phyloP scores from a whole-genome alignment of 345 rosid species.

The Gossypium bickii region DNA sequence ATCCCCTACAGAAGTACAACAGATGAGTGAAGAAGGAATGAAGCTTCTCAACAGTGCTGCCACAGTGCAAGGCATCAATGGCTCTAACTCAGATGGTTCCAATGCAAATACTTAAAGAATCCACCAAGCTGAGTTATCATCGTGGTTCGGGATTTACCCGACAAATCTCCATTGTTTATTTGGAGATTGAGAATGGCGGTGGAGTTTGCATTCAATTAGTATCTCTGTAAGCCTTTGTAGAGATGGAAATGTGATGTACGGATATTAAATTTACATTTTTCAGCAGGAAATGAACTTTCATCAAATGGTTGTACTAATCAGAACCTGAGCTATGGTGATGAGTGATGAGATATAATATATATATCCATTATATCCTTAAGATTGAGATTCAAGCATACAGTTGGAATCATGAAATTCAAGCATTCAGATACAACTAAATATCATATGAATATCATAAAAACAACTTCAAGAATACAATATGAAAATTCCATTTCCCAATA shows the following conservation, averaged over 20 bases:
- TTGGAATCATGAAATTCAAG: not conserved
- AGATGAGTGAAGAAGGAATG: slow-evolving; percentile 99
- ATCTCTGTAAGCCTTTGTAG: not conserved
- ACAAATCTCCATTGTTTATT: not conserved
- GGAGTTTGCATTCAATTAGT: not conserved
- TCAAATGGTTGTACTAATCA: not conserved
- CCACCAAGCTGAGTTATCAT: not conserved
- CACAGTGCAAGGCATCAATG: slow-evolving; percentile 40
- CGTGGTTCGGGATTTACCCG: not conserved
- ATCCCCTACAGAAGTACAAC: slow-evolving; percentile 93
- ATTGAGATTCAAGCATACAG: slow-evolving; percentile 1
- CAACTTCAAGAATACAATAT: slow-evolving; percentile 6
- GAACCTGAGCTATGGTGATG: not conserved
- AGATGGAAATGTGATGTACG: not conserved
- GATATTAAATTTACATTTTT: slow-evolving; percentile 11
- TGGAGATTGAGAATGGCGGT: not conserved
- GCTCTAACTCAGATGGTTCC: slow-evolving; percentile 31
- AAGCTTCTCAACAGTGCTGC: slow-evolving; percentile 86
- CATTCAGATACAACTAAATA: not conserved
- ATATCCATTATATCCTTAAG: not conserved
- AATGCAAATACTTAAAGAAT: slow-evolving; percentile 9
- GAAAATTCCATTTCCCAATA: slow-evolving; percentile 21
- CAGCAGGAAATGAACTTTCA: slow-evolving; percentile 22
- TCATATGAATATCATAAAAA: not conserved
- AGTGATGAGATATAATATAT: not conserved